Conservation (phyloP, 2,329 filamentous ascomycete species). For the Botrytis squamosa region DNA sequence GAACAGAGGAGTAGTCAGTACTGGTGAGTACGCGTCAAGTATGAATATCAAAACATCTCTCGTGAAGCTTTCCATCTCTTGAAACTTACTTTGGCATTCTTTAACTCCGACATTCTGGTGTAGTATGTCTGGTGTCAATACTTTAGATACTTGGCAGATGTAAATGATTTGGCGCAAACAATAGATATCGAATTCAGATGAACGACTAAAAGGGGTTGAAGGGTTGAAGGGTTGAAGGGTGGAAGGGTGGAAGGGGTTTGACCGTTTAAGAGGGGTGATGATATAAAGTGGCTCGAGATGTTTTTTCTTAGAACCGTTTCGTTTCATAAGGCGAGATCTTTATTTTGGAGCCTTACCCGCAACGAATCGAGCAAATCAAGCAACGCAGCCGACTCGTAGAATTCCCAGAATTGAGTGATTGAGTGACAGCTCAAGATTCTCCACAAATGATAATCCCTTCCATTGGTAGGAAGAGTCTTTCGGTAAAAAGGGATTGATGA, state of each 20-base stretch:
- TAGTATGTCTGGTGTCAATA: not conserved
- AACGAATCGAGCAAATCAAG: not conserved
- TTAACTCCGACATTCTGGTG: conserved; percentile 11
- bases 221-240: not conserved
- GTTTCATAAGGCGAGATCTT: conserved; percentile 4
- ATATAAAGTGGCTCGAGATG: not conserved
- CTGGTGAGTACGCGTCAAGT: not conserved
- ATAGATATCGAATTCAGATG: not conserved
- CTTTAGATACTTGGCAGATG: not conserved
- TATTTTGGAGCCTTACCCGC: not conserved
- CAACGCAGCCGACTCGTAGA: not conserved
- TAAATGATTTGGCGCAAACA: not conserved
- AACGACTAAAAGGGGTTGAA: not conserved
- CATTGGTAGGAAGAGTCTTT: not conserved
- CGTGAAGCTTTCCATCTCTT: not conserved
- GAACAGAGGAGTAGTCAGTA: not conserved
- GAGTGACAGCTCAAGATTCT: not conserved
- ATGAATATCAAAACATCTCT: not conserved
- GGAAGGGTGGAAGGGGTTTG: not conserved
- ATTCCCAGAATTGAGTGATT: not conserved
- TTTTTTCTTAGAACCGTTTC: not conserved
- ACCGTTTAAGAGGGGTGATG: not conserved
- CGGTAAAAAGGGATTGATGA: not conserved
- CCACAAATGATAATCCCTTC: not conserved
- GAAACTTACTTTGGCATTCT: conserved; percentile 1